Conservation (phyloP, 805 yeast genomes). For the Saccharomycodes ludwigii region DNA sequence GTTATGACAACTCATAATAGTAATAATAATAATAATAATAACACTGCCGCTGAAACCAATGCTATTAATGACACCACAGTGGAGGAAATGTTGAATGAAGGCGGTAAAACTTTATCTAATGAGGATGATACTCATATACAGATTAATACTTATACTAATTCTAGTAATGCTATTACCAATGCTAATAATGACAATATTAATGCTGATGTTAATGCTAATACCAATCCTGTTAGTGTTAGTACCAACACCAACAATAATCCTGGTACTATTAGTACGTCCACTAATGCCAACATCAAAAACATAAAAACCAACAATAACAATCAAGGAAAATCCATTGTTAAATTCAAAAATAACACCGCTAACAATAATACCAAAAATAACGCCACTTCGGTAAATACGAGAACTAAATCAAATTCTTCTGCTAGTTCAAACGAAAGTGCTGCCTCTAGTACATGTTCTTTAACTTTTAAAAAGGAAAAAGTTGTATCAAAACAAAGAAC, state of each 20-base stretch:
- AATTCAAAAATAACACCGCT: slow-evolving; percentile 1
- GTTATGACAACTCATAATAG: too few species aligned
- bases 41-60: neutral
- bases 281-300: too few species aligned
- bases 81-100: too few species aligned
- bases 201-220: neutral
- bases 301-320: neutral
- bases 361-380: slow-evolving; percentile 2
- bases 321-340: neutral
- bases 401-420: slow-evolving; percentile 7
- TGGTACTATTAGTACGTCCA: too few species aligned
- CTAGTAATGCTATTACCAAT: neutral
- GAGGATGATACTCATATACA: too few species aligned
- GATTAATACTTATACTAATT: neutral
- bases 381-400: too few species aligned
- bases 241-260: neutral
- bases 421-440: slow-evolving; percentile 7
- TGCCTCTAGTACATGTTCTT: slow-evolving; percentile 9
- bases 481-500: slow-evolving; percentile 42
- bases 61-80: neutral
- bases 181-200: neutral
- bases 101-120: neutral
- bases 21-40: neutral
- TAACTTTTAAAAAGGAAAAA: slow-evolving; percentile 39
- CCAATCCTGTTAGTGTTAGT: neutral